Percentiles rank a stretch among this genome's conserved stretches.
Evolutionary conservation across 352 stramenopile species (phyloP).

Genomic region (Phytopythium litorale): DNA sequence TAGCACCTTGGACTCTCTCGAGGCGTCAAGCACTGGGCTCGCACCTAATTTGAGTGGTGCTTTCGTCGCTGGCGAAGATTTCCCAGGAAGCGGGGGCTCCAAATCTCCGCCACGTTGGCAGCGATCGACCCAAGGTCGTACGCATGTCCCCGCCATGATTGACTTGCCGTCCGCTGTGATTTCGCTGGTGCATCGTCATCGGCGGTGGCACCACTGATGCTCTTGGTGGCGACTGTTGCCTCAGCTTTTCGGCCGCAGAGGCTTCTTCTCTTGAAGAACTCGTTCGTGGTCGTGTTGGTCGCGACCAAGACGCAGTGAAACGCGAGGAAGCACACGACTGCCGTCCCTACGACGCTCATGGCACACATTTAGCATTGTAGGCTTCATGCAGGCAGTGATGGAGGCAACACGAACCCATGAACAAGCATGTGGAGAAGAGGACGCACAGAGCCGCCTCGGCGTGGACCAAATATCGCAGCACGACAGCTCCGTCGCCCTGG

Average conservation of each 20-base stretch:
- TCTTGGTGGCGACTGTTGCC: neutral
- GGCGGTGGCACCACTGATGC: neutral
- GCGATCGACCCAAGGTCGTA: slow-evolving; percentile 17
- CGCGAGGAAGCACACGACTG: slow-evolving; percentile 30
- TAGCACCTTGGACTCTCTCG: neutral
- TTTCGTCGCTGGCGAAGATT: slow-evolving; percentile 6
- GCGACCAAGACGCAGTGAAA: slow-evolving; percentile 58
- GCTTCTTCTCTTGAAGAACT: slow-evolving; percentile 63
- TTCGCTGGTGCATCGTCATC: neutral
- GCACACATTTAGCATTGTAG: too few species aligned
- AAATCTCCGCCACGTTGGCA: slow-evolving; percentile 29
- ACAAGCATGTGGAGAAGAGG: slow-evolving; percentile 37
- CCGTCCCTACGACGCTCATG: slow-evolving; percentile 15
- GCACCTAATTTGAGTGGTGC: neutral
- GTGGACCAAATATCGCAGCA: slow-evolving; percentile 50
- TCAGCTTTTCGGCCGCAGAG: neutral
- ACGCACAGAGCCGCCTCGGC: slow-evolving; percentile 30
- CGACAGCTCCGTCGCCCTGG: slow-evolving; percentile 31
- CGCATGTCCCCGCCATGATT: slow-evolving; percentile 1
- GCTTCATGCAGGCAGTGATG: neutral
- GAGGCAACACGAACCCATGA: slow-evolving; percentile 36
- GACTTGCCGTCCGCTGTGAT: neutral
- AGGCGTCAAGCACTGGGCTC: neutral
- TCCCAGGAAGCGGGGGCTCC: slow-evolving; percentile 23
- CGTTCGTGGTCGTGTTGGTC: slow-evolving; percentile 63